These are phyloP conservation scores for Cucurbita ficifolia DNA, from an alignment of 306 rosid species.

Conservation along the genomic window DNA sequence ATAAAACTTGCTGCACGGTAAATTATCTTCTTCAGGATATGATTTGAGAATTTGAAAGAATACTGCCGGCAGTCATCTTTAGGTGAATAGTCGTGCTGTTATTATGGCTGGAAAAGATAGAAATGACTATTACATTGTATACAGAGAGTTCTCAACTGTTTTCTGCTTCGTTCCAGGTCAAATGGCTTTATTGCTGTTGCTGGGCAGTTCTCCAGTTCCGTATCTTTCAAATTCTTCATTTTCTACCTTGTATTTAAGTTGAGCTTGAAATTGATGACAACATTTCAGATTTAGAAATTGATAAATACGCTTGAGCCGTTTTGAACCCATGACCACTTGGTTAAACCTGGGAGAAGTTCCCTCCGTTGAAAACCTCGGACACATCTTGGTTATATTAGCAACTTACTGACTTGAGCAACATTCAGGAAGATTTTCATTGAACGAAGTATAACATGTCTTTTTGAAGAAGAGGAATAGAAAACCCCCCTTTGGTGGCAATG, in stretches of 20 bases:
- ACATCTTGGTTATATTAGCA: not conserved
- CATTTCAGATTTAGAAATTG: not conserved
- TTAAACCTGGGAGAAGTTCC: not conserved
- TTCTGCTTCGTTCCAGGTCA: not conserved
- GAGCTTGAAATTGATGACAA: not conserved
- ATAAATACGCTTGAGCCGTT: not conserved
- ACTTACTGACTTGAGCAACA: not conserved
- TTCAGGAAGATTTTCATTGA: not conserved
- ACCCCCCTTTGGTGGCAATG: not conserved
- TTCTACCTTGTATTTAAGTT: not conserved
- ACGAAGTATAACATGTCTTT: not conserved
- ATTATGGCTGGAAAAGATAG: not conserved
- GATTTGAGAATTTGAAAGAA: not conserved
- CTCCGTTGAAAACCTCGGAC: not conserved
- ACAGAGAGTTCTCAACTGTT: not conserved
- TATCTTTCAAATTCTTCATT: not conserved
- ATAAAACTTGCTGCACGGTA: not conserved
- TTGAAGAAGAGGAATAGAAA: not conserved
- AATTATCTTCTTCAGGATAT: not conserved
- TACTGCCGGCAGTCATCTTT: not conserved
- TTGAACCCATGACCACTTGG: not conserved
- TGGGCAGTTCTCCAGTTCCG: not conserved
- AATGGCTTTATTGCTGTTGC: not conserved
- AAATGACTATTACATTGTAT: not conserved
- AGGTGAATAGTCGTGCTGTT: not conserved